Conservation (phyloP, 805 yeast genomes). For the Zygosaccharomyces kombuchaensis region DNA sequence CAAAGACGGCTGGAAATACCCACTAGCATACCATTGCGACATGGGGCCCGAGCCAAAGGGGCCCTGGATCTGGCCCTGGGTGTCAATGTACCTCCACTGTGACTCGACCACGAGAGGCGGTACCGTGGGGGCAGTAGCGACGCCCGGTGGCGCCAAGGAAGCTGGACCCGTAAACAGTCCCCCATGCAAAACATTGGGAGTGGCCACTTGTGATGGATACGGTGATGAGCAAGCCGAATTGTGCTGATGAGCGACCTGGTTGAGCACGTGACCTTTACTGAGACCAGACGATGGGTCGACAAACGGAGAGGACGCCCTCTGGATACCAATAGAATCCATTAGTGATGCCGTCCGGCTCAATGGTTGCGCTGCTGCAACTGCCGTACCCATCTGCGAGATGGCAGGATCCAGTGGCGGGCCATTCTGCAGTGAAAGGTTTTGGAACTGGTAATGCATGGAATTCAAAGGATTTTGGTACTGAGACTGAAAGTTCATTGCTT, state of each 20-base stretch:
- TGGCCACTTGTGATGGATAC: conserved; percentile 14
- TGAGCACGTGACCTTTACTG: conserved; percentile 3
- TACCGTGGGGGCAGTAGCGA: conserved; percentile 3
- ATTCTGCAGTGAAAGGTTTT: conserved; percentile 11
- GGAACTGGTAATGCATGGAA: conserved; percentile 21
- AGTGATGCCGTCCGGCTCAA: conserved; percentile 23
- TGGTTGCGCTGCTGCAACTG: conserved; percentile 15
- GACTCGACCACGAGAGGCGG: conserved; percentile 38
- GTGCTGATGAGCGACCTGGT: conserved; percentile 1
- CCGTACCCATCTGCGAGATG: conserved; percentile 7
- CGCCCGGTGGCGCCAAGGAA: conserved; percentile 5
- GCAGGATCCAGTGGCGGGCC: conserved; percentile 1
- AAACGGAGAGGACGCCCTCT: conserved; percentile 26
- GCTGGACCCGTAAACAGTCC: conserved; percentile 4
- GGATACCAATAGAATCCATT: conserved; percentile 28
- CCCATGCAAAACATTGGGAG: conserved; percentile 6
- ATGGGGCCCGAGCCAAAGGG: conserved; percentile 72
- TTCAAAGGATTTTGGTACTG: conserved; percentile 19
- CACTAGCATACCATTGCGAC: conserved; percentile 73
- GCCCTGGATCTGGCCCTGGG: conserved; percentile 71
- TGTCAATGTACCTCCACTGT: conserved; percentile 74
- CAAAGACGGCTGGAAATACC: conserved; percentile 56
- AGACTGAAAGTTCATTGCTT: conserved; percentile 17
- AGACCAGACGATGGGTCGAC: conserved; percentile 3
- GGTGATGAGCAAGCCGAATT: conserved; percentile 14